Base-by-base conservation (phyloP, 371 early-diverging fungal species). In the Massospora cicadina region DNA sequence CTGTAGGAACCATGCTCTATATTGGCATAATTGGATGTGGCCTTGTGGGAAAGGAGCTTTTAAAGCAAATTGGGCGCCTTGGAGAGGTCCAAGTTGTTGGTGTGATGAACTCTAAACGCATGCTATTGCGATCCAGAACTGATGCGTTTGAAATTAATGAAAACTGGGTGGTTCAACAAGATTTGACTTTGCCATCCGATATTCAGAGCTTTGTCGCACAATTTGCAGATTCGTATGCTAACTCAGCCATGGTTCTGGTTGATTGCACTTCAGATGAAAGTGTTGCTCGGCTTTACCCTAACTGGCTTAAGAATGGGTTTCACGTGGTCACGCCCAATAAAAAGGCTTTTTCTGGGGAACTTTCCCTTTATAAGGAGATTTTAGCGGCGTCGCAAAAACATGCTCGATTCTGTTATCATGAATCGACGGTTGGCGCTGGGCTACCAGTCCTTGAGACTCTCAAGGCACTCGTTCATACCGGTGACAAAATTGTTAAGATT, bases 361-460 rank as follows among this genome's bases (percentile, higher is more conserved):
- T 84, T 31, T 68, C 66, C 17, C 75, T 91, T 27, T 95, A 80
- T 77, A 79, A 82, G 58, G 77, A 79, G 68, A 91, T 95, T 68
- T 71, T 75, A 62, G 69, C 76, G 25, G 68, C 81, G 65, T 71
- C 83, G 27, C 72, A 69, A 58, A 67, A 66, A 10, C 71, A 74
- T 3, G 68, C 70, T 25, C 74, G 73, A 13, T 70, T 72, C 25
- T 82, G 83, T 24, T 87, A 83, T 72, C 93, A 97, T 71, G 98
- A 98, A 75, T 80, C 90, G 33, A 96, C 95, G 23, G 97, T 95
- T n/a, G 98, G 98, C 58, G 98, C 98, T 33, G 98, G 98, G 43
- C 79, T 98, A 64, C 98, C 98, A 26, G 86, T 96, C n/a, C 76
- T 98, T 56, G 81, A 78, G 67, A 96, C 97, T 0, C 78, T 98